phyloP scores from a whole-genome alignment of 2,329 filamentous ascomycete genomes.

The Phaeomoniella chlamydospora region DNA sequence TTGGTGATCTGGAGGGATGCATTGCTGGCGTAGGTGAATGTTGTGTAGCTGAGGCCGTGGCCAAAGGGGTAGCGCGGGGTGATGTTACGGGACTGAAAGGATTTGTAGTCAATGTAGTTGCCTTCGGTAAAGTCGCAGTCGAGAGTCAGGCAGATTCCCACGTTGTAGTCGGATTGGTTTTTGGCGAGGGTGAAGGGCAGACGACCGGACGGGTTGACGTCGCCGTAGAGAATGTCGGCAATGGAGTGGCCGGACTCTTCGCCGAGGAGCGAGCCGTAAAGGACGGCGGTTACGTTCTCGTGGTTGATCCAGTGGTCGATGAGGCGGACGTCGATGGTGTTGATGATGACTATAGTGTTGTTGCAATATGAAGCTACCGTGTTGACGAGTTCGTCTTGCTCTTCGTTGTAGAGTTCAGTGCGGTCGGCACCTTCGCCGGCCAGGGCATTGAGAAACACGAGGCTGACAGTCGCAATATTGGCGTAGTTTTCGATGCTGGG shows the following conservation, averaged over 20 bases:
- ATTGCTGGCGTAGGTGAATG: constrained; percentile 10
- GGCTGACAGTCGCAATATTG: no score
- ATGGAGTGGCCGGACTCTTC: constrained; percentile 46
- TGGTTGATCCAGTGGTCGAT: constrained; percentile 49
- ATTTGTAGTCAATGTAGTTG: constrained; percentile 38
- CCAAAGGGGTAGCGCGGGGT: constrained; percentile 23
- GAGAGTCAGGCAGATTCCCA: not conserved
- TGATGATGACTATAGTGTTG: constrained; percentile 50
- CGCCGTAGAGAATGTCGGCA: constrained; percentile 43
- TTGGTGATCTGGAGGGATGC: no score
- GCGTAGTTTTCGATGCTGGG: no score
- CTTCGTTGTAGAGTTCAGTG: not conserved
- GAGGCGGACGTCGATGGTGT: constrained; percentile 48
- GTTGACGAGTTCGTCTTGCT: constrained; percentile 21
- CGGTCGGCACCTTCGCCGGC: not conserved
- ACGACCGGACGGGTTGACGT: constrained; percentile 40
- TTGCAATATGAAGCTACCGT: constrained; percentile 44
- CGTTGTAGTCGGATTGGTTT: constrained; percentile 41
- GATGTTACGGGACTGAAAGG: constrained; percentile 29
- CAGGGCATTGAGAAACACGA: not conserved
- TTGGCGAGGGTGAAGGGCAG: constrained; percentile 43
- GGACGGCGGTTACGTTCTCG: constrained; percentile 47
- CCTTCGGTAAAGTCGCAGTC: constrained; percentile 36
- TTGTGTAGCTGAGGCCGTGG: constrained; percentile 17
- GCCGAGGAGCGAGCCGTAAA: constrained; percentile 51